Base-by-base conservation (phyloP, 768 basidiomycete genomes). In the Melanogaster broomeanus region DNA sequence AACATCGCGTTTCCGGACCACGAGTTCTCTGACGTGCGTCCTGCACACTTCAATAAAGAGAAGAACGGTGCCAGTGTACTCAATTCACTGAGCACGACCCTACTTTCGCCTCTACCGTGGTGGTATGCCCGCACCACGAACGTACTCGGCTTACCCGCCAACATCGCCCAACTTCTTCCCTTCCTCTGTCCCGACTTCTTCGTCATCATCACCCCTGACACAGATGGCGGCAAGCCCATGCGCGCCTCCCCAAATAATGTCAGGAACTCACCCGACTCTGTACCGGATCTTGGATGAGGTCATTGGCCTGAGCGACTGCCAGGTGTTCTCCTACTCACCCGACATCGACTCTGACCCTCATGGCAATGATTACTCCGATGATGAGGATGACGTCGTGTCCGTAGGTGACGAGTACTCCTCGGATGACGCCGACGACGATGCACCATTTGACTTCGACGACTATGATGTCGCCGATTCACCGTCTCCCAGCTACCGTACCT, bases 1-100 rank as follows among this genome's bases (percentile, higher is more conserved):
- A 99, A 99, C 75, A 84, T 93, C 63, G 95, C 96, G 6, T 99
- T 95, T 66, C 96, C 96, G 2, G 96, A 98, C 80, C 82, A 98
- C 74, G 95, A 98, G 65, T 99, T 98, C 75, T 90, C 91, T 7
- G 88, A 91, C 67, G 88, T 97, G 45, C 83, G 88, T 24, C 90
- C 94, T 0, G 86, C 87, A 10, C 88, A 96, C 61, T 99, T 99
- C 71, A 84, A 81, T 65, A 87, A 87, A 51, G 92, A 95, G 69
- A 80, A 81, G 69, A 85, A 76, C 34, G 79, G 79, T 28, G 88
- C 90, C 3, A 79, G 73, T 67, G 90, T 96, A 38, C 83, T 96
- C 52, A 88, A 90, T 63, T 82, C 90, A 3, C 82, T 95, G 53
- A 90, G 89, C 71, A 89, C 84, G 51, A 92, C 93, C 21, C 78